Evolutionary conservation across 768 basidiomycete species (phyloP), one percentile per base, ranked within the genome.

Genomic region (Hysterangium stoloniferum): DNA sequence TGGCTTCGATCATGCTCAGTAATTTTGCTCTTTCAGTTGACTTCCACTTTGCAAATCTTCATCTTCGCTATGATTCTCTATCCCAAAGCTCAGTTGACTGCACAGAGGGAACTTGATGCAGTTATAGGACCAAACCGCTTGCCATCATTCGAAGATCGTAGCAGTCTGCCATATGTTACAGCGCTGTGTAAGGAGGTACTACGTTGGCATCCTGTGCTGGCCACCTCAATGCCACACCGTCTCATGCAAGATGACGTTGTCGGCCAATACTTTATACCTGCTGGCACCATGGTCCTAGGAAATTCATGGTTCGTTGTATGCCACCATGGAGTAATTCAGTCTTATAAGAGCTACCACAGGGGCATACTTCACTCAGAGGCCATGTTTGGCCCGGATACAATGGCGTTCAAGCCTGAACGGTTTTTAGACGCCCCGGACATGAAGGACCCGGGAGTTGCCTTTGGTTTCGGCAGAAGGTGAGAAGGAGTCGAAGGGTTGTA

Each of bases 211-310:
- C 56, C 58, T 11, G 54, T 58, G 22, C 54, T 42, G 5, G 58
- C 58, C 1, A 27, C 57, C 4, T 58, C 56, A 54, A 9, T 52
- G 29, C 31, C 51, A 9, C 52, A 53, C 32, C 19, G 24, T 22
- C 20, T 53, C n/a, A 56, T 62, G 2, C 57, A 70, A 43, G 74
- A 76, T 13, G 76, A 77, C 48, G 66, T 67, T 11, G 77, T 75
- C 52, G 52, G 57, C 11, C 74, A 71, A 1, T 73, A 71, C 55
- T 57, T 55, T 15, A 72, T 78, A 24, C 77, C 77, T 2, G 67
- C 68, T 40, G 69, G 68, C 9, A 65, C 73, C 4, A 42, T 51
- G 20, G 35, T 54, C 27, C 38, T 57, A 37, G 35, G 53, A 9
- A 55, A 54, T 48, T 29, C 49, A 28, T 57, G 55, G 48, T 48